These are phyloP conservation scores for Penicillium sp. DNA, from an alignment of 2,329 filamentous ascomycete genomes.

Conservation along the genomic window DNA sequence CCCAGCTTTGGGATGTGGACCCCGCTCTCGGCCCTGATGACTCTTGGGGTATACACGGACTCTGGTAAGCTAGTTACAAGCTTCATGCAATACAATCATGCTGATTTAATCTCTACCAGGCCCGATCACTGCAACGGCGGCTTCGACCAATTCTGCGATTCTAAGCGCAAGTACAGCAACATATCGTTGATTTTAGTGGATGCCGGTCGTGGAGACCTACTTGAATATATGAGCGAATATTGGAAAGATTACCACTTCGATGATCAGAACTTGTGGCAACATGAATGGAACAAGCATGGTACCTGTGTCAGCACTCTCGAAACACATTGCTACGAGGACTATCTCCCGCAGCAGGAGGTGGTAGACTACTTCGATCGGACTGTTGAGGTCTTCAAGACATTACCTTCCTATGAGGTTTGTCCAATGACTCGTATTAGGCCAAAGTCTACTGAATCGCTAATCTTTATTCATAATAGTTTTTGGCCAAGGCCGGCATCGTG, in stretches of 20 bases:
- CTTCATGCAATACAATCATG: background rate
- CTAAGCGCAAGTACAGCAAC: conserved; percentile 60
- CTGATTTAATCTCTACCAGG: conserved; percentile 34
- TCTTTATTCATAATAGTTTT: conserved; percentile 39
- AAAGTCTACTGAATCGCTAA: conserved; percentile 4
- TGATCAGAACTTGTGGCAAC: conserved; percentile 67
- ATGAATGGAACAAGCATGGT: conserved; percentile 74
- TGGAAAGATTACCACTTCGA: conserved; percentile 69
- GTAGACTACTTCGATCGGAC: conserved; percentile 67
- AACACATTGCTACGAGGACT: conserved; percentile 63
- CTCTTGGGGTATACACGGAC: conserved; percentile 72
- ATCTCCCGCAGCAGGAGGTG: conserved; percentile 62
- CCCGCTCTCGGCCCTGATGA: conserved; percentile 64
- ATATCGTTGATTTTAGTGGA: conserved; percentile 61
- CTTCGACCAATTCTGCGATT: conserved; percentile 66
- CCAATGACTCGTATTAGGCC: background rate
- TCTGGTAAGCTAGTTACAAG: conserved; percentile 50
- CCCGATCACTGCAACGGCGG: conserved; percentile 68
- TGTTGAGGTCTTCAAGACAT: conserved; percentile 63
- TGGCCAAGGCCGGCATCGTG: conserved; percentile 60
- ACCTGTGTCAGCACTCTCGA: conserved; percentile 70
- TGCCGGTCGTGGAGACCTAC: conserved; percentile 54
- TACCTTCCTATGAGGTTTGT: conserved; percentile 61
- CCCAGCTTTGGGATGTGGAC: conserved; percentile 73
- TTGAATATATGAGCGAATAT: conserved; percentile 67